These are phyloP conservation scores for Yamadazyma diddensiae DNA, from an alignment of 1,139 yeast genomes.

Conservation along the genomic window DNA sequence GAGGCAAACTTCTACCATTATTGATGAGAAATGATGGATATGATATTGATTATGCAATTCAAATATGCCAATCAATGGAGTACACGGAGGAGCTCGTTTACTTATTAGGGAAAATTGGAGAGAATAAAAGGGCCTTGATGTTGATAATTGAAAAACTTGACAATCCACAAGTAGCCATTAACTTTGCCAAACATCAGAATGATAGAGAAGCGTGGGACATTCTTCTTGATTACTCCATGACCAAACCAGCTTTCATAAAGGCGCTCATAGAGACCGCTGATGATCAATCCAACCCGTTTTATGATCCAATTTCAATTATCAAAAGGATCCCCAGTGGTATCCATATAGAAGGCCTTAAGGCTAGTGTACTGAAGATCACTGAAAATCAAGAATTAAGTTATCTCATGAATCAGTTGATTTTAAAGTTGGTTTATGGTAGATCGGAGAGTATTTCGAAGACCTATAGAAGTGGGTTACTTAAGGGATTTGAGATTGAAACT, in stretches of 20 bases:
- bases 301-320: constrained; percentile 69
- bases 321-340: constrained; percentile 60
- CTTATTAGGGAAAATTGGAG: constrained; percentile 80
- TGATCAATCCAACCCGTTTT: constrained; percentile 44
- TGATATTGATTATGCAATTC: constrained; percentile 66
- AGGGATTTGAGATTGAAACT: constrained; percentile 39
- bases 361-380: constrained; percentile 60
- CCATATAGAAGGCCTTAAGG: constrained; percentile 63
- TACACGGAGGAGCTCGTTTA: constrained; percentile 72
- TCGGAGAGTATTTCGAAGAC: constrained; percentile 43
- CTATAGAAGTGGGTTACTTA: constrained; percentile 33
- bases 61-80: constrained; percentile 53
- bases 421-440: constrained; percentile 61
- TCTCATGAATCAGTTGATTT: constrained; percentile 55
- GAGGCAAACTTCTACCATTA: constrained; percentile 52
- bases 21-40: constrained; percentile 48
- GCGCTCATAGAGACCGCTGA: constrained; percentile 72
- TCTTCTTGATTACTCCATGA: constrained; percentile 66
- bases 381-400: constrained; percentile 62
- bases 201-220: constrained; percentile 80
- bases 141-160: constrained; percentile 73
- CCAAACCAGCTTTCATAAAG: constrained; percentile 69
- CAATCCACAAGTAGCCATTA: constrained; percentile 79
- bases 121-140: constrained; percentile 68
- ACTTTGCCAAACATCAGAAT: constrained; percentile 70